Base-by-base conservation (phyloP, 2,329 filamentous ascomycete species). In the Penicillium sp. region DNA sequence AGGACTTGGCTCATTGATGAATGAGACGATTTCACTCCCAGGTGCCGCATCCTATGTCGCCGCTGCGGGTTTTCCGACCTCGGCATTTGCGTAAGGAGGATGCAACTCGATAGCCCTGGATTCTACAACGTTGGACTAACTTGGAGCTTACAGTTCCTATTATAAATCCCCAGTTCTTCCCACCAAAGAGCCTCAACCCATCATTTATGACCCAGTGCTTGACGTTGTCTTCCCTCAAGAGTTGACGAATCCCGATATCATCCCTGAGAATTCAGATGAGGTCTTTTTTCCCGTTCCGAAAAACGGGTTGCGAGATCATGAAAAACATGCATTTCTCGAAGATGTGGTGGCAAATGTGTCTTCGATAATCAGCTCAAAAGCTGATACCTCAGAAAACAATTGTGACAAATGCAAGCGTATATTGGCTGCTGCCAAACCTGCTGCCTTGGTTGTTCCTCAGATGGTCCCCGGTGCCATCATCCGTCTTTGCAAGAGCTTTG, bases 391-490 rank as follows among this genome's bases (percentile, higher is more conserved):
- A 0, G 68, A 69, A 0, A 69, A 65, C 39, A 81, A 76, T 61
- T 86, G 83, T 67, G 77, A 78, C 21, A 82, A 78, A 69, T 86
- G 83, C 60, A 69, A 82, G 56, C 77, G 76, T 28, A 79, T 79
- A 2, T 67, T 86, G 34, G 74, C 71, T 3, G 75, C 80, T 2
- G 83, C 76, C 18, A 80, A 85, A 61, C 66, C 73, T 34, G 77
- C 80, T 3, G 82, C 83, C 7, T 71, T 76, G 46, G 67, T 79
- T 47, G 80, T 78, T 1, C 83, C 83, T 0, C 60, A 66, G 5
- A 67, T 76, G 33, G 73, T 83, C 3, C 81, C 83, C 0, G 74
- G 74, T 54, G 77, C 81, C 18, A 75, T 86, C 73, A 68, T 83
- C 3, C 69, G 70, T 2, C 67, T 85, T 2, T 86, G 83, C 68